Evolutionary conservation across 768 basidiomycete species (phyloP), one percentile per base, ranked within the genome.

Genomic region (Tubosaeta sp.): DNA sequence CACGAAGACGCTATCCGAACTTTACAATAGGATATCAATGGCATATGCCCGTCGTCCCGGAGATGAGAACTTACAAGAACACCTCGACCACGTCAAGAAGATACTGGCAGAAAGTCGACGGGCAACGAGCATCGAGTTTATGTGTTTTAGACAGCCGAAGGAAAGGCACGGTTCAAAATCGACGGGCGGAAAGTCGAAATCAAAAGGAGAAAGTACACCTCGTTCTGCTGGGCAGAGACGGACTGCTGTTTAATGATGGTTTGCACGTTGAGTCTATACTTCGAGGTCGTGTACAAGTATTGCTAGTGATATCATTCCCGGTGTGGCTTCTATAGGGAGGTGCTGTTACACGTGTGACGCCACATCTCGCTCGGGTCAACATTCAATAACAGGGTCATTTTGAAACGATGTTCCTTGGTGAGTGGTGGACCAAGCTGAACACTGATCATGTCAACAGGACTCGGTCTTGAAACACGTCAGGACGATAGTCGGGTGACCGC

Each of bases 11-110:
- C 80, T 99, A 24, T 87, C 91, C 27, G 89, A 95, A 51, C 77
- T 98, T 46, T 99, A 98, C 73, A 90, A 86, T 65, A 90, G 86
- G 60, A 97, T 99, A 57, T 95, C 94, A 12, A 84, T 92, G 69
- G 87, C 92, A 16, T 98, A 98, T 70, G 79, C 84, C 34, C 84
- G 90, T 25, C 81, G 89, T 30, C 82, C 87, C 6, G 90, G 90
- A 32, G 87, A 91, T 57, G 87, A 88, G 67, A 90, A 90, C 62
- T 71, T 97, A 50, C 92, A 97, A 67, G 73, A 74, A 18, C 87
- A 93, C 62, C 76, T 99, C 46, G 92, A 97, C 60, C 84, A 86
- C 10, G 87, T 99, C 49, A 94, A 94, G 75, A 88, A 85, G 74
- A 93, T 87, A 21, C 71, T 98, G 49, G 83, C 84, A 35, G 93